These are phyloP conservation scores for Rhodosorus marinus DNA, from an alignment of 23 red algal genomes.

Conservation along the genomic window DNA sequence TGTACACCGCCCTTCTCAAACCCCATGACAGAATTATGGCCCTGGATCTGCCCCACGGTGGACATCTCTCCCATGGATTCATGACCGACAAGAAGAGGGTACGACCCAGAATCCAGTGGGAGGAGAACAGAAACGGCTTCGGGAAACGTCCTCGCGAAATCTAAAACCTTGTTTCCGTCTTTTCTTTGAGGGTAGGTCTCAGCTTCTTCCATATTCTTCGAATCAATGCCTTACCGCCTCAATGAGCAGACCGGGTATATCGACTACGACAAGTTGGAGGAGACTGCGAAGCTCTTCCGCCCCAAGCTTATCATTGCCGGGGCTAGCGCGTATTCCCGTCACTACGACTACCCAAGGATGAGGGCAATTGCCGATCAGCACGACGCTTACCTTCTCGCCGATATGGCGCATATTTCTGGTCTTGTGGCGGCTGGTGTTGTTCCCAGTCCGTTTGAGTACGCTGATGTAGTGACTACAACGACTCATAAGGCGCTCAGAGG, in stretches of 20 bases:
- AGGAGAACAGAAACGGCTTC: too few relatives aligned
- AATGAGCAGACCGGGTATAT: slow-evolving; percentile 75
- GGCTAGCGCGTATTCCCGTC: slow-evolving; percentile 77
- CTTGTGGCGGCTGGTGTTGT: slow-evolving; percentile 83
- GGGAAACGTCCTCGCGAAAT: too few relatives aligned
- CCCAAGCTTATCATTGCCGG: slow-evolving; percentile 94
- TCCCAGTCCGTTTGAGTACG: slow-evolving; percentile 75
- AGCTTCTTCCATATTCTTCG: slow-evolving; percentile 93
- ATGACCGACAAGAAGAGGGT: slow-evolving; percentile 77
- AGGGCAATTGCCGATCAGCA: slow-evolving; percentile 75
- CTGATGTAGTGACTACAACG: slow-evolving; percentile 92
- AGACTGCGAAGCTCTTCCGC: slow-evolving; percentile 70
- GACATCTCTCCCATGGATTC: slow-evolving; percentile 93
- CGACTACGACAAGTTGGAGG: slow-evolving; percentile 94
- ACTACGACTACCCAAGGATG: slow-evolving; percentile 90
- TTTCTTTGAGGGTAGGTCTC: too few relatives aligned
- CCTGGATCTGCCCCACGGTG: slow-evolving; percentile 75
- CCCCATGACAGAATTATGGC: slow-evolving; percentile 96
- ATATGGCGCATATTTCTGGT: slow-evolving; percentile 97
- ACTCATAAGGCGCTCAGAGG: slow-evolving; percentile 99
- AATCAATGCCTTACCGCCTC: slow-evolving; percentile 97
- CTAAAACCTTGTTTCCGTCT: too few relatives aligned
- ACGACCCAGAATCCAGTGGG: too few relatives aligned
- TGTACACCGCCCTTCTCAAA: slow-evolving; percentile 63
- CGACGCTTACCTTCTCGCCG: slow-evolving; percentile 67